Conservation (phyloP, 73 alveolate genomes). For the Paramecium tetraurelia region DNA sequence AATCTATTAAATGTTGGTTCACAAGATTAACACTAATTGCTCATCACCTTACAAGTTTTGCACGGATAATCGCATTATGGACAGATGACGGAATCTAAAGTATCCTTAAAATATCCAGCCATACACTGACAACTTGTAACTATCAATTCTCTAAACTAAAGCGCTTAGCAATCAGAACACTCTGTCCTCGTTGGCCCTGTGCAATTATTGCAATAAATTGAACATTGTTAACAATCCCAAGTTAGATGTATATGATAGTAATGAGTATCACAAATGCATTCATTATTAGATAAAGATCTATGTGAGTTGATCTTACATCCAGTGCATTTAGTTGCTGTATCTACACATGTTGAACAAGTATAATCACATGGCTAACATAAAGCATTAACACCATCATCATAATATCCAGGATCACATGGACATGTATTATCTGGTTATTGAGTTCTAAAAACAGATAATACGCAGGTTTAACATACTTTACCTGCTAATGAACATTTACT, state of each 20-base stretch:
- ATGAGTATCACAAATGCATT: neutral
- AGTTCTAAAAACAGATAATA: neutral
- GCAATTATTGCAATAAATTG: neutral
- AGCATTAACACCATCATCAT: neutral
- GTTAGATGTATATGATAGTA: neutral
- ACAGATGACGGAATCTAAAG: neutral
- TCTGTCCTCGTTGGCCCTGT: neutral
- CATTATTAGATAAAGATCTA: neutral
- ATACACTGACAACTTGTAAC: neutral
- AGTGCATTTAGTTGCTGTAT: neutral
- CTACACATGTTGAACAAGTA: neutral
- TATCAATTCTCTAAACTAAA: neutral
- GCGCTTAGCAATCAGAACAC: neutral
- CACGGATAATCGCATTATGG: neutral
- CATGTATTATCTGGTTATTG: neutral
- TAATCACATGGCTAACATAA: neutral
- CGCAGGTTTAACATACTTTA: neutral
- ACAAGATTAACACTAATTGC: neutral
- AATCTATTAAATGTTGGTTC: neutral
- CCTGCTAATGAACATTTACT: neutral
- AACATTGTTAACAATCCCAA: neutral
- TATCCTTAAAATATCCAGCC: neutral
- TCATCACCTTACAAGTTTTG: neutral
- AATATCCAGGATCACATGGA: neutral
- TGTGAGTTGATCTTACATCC: neutral